Evolutionary conservation across 768 basidiomycete genomes (phyloP).

Genomic region (Guyanaporus albipodus): DNA sequence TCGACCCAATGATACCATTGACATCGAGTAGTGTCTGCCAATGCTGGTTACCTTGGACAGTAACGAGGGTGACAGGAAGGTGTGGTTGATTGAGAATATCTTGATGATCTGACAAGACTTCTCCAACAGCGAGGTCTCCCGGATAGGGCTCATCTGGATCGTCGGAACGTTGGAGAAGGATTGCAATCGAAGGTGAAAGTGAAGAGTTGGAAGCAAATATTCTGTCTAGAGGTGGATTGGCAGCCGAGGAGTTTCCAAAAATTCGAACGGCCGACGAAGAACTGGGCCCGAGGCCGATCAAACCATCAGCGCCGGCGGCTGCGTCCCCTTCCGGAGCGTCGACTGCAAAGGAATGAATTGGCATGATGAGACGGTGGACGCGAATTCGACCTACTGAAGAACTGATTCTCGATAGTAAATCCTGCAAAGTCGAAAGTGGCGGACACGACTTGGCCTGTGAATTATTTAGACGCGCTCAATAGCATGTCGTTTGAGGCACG

Average conservation of each 20-base stretch:
- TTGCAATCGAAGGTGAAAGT: slow-evolving; percentile 57
- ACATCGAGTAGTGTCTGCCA: slow-evolving; percentile 63
- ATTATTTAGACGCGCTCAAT: not conserved
- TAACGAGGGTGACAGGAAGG: slow-evolving; percentile 43
- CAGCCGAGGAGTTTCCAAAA: slow-evolving; percentile 33
- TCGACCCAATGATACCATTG: slow-evolving; percentile 59
- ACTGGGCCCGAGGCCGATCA: slow-evolving; percentile 61
- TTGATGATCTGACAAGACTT: slow-evolving; percentile 47
- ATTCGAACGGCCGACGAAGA: slow-evolving; percentile 47
- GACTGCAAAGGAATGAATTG: slow-evolving; percentile 17
- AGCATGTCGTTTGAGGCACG: not conserved
- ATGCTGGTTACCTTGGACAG: slow-evolving; percentile 44
- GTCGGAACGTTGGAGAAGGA: slow-evolving; percentile 58
- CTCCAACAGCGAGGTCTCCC: slow-evolving; percentile 63
- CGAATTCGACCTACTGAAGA: slow-evolving; percentile 10
- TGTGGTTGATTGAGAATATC: slow-evolving; percentile 48
- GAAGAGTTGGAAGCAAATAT: slow-evolving; percentile 58
- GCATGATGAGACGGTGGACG: not conserved
- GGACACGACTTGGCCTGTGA: slow-evolving; percentile 28
- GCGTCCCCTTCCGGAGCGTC: slow-evolving; percentile 10
- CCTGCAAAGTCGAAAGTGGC: slow-evolving; percentile 30
- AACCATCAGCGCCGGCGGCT: slow-evolving; percentile 26
- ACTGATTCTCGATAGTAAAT: slow-evolving; percentile 48
- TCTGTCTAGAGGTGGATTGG: slow-evolving; percentile 56
- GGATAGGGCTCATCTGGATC: slow-evolving; percentile 50